These are phyloP conservation scores for Pseudozyma pruni DNA, from an alignment of 1,284 basidiomycete genomes.

Conservation along the genomic window DNA sequence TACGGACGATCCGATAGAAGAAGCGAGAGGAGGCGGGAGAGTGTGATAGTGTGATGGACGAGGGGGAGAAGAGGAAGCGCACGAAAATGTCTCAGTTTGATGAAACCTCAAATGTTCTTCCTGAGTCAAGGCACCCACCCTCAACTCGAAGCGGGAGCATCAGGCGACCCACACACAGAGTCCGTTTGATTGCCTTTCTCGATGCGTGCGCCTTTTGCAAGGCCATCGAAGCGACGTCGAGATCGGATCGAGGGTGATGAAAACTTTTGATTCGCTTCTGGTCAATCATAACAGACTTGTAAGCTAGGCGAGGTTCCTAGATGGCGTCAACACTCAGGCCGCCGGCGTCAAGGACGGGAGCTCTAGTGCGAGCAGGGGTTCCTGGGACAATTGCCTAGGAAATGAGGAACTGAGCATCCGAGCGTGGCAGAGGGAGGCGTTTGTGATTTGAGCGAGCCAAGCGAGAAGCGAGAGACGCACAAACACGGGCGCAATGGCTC, in stretches of 20 bases:
- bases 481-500: not conserved
- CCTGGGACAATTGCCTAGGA: too few species aligned
- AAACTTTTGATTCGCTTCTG: too few species aligned
- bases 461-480: not conserved
- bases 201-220: too few species aligned
- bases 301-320: not conserved
- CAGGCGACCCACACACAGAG: not conserved
- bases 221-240: too few species aligned
- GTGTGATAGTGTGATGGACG: not conserved
- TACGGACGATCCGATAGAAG: constrained; percentile 3
- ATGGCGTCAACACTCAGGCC: not conserved
- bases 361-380: not conserved
- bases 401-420: too few species aligned
- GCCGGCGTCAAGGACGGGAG: constrained; percentile 3
- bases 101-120: not conserved
- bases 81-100: constrained; percentile 11
- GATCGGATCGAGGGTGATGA: too few species aligned
- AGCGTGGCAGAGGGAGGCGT: not conserved
- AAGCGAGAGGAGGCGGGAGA: not conserved
- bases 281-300: too few species aligned
- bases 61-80: not conserved
- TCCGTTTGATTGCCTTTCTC: too few species aligned
- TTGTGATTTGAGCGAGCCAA: not conserved
- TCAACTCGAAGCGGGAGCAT: not conserved
- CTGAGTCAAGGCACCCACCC: not conserved